A percentile compares a stretch with the other conserved stretches of the same genome.
Evolutionary conservation across 2,329 filamentous ascomycete species (phyloP).

Genomic region (Apiospora rasikravindrae): DNA sequence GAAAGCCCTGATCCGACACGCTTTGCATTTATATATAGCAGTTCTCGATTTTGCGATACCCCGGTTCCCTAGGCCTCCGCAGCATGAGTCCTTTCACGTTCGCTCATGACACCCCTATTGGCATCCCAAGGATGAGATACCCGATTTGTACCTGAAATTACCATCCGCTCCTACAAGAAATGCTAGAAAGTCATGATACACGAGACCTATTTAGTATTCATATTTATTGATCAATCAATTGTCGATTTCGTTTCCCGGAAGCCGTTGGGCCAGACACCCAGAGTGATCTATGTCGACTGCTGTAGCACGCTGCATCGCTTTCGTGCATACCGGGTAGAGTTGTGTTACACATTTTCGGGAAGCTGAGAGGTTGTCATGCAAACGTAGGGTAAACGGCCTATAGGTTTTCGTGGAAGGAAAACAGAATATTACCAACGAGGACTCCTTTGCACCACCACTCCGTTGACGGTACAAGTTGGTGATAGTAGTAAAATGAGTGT

Average conservation of each 20-base stretch:
- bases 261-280: too few relatives aligned
- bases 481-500: background rate
- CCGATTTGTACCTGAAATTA: background rate
- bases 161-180: background rate
- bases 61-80: background rate
- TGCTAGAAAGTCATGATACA: background rate
- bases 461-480: background rate
- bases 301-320: background rate
- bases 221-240: background rate
- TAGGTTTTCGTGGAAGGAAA: too few relatives aligned
- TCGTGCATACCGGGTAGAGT: background rate
- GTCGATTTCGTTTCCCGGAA: background rate
- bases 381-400: background rate
- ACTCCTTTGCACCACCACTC: background rate
- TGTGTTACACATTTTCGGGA: background rate
- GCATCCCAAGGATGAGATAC: slow-evolving; percentile 3
- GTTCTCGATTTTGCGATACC: slow-evolving; percentile 6
- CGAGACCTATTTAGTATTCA: background rate
- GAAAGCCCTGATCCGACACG: too few relatives aligned
- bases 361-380: background rate
- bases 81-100: background rate
- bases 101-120: background rate
- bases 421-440: background rate
- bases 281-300: background rate
- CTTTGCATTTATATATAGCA: background rate